phyloP scores from a whole-genome alignment of 495 filamentous ascomycete genomes.

The Talaromyces adpressus region DNA sequence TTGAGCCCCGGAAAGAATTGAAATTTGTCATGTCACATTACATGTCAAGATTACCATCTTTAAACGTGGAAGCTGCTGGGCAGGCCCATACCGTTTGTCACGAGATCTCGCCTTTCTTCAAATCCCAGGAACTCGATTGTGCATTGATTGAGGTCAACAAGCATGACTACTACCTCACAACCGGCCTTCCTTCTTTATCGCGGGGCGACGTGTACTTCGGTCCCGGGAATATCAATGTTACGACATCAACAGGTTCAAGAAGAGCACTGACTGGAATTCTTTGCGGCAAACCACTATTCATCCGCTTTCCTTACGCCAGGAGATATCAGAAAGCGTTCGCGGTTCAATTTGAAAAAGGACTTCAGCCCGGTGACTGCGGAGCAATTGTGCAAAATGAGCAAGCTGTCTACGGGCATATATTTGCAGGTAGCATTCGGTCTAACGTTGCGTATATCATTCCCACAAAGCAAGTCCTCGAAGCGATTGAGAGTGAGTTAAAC shows the following conservation, averaged over 20 bases:
- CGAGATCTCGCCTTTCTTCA: background rate
- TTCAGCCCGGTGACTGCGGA: background rate
- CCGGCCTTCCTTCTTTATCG: background rate
- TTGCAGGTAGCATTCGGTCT: background rate
- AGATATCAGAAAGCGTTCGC: background rate
- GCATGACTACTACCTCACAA: background rate
- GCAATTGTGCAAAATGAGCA: background rate
- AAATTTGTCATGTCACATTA: too few species aligned
- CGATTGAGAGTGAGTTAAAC: background rate
- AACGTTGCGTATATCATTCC: background rate
- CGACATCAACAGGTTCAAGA: background rate
- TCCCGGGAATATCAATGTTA: background rate
- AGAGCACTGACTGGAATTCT: background rate
- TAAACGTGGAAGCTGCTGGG: too few species aligned
- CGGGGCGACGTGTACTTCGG: too few species aligned
- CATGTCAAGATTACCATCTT: too few species aligned
- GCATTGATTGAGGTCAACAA: background rate
- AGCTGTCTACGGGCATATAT: background rate
- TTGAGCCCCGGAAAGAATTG: too few species aligned
- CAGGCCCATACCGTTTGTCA: too few species aligned
- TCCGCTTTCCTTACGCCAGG: background rate
- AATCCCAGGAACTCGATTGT: background rate
- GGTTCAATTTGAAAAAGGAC: background rate
- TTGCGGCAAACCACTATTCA: background rate
- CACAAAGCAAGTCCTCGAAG: background rate